A percentile compares a stretch with the other conserved stretches of the same genome.
Conservation (phyloP, 1,139 yeast species). For the Geotrichum citri-aurantii region DNA sequence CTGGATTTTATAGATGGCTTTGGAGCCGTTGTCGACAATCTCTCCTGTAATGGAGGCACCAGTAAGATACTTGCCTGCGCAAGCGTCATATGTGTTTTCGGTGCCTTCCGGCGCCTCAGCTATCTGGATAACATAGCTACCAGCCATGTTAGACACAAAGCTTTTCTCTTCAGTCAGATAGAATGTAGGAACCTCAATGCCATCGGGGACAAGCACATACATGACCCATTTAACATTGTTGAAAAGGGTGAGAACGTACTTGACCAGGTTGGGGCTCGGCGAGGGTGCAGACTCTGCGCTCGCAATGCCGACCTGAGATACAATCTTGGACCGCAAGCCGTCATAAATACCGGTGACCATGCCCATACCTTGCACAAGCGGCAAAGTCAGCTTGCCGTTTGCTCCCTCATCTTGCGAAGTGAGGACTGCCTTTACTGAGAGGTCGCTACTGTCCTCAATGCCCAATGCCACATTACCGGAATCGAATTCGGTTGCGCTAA, state of each 20-base stretch:
- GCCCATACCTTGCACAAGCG: slow-evolving; percentile 70
- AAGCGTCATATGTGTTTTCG: slow-evolving; percentile 43
- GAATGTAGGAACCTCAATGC: slow-evolving; percentile 37
- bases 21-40: slow-evolving; percentile 31
- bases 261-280: slow-evolving; percentile 27
- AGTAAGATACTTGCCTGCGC: slow-evolving; percentile 57
- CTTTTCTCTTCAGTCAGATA: slow-evolving; percentile 48
- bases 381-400: slow-evolving; percentile 45
- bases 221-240: slow-evolving; percentile 53
- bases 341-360: slow-evolving; percentile 59
- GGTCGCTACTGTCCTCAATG: slow-evolving; percentile 34
- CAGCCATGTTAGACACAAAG: slow-evolving; percentile 38
- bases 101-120: slow-evolving; percentile 46
- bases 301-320: slow-evolving; percentile 47
- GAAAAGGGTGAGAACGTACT: slow-evolving; percentile 41
- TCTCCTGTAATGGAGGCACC: slow-evolving; percentile 40
- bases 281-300: not conserved
- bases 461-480: slow-evolving; percentile 25
- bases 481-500: slow-evolving; percentile 33
- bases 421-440: slow-evolving; percentile 51
- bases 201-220: slow-evolving; percentile 48
- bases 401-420: slow-evolving; percentile 44
- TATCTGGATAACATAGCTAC: slow-evolving; percentile 31
- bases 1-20: slow-evolving; percentile 47
- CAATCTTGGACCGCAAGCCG: slow-evolving; percentile 54